Base-by-base conservation (phyloP, 345 rosid species). In the Ceriops tagal region DNA sequence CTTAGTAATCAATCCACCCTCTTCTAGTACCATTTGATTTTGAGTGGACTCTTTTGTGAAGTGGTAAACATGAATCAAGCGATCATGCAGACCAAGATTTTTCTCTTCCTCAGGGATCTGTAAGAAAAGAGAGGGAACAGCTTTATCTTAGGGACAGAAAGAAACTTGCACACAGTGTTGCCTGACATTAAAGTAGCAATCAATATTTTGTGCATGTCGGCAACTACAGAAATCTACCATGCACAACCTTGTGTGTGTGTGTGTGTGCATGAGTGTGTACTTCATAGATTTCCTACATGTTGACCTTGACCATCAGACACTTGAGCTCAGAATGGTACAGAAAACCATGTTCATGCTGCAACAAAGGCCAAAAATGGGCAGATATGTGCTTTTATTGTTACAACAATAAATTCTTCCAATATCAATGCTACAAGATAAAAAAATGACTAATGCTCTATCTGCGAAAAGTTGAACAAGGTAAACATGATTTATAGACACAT, bases 31-130 rank as follows among this genome's bases (percentile, higher is more conserved):
- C 86, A 87, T 80, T 83, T 87, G 97, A 62, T 85, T 89, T 80
- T 87, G 96, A 67, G 88, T 84, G 8, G 96, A 74, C 61, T 92
- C 98, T 73, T 89, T 90, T 15, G 85, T 85, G 68, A 96, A 90
- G 77, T 96, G 99, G 83, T 89, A 92, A 49, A 92, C 98, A 72
- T 90, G 95, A 75, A 96, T 86, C 72, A 96, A 80, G 52, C 97
- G 98, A 80, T 88, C 98, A 69, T 85, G 82, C 47, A 91, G 90
- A 70, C 98, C 98, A 64, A 96, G 88, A 80, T 85, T 82, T 76
- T 90, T 96, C 85, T 96, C 99, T 79, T 96, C 99, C 69, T 96
- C 99, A 0, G 96, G 97, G 27, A 96, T 81, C 99, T 96, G 83
- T 20, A 51, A 66, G 64, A 0, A 10, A 53, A 39, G 13, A 53